Evolutionary conservation across 306 rosid genomes (phyloP).

Genomic region (Crataegus laevigata): DNA sequence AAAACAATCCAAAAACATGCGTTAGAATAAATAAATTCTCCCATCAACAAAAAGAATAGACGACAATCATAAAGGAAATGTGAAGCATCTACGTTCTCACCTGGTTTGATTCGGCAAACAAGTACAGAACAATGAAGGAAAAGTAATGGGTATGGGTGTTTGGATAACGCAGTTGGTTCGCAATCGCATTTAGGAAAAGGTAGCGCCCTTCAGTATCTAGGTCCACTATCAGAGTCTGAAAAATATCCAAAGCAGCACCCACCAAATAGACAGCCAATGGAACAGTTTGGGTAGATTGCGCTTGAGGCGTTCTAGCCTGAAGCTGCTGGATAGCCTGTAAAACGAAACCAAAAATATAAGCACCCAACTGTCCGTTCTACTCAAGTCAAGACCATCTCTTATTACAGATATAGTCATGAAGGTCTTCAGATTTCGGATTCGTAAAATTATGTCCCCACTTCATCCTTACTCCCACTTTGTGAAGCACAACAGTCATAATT

Average conservation of each 20-base stretch:
- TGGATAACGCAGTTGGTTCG: conserved; percentile 96
- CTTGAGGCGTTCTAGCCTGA: conserved; percentile 64
- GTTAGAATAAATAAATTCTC: background rate
- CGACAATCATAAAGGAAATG: background rate
- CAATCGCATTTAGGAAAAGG: conserved; percentile 92
- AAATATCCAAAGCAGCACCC: conserved; percentile 90
- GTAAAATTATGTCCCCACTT: background rate
- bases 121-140: conserved; percentile 82
- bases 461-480: background rate
- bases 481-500: background rate
- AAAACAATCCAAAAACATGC: background rate
- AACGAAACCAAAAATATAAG: conserved; percentile 7
- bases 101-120: conserved; percentile 91
- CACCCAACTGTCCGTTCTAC: background rate
- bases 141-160: conserved; percentile 97
- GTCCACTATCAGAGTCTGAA: conserved; percentile 60
- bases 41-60: background rate
- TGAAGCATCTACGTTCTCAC: conserved; percentile 16
- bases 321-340: conserved; percentile 89
- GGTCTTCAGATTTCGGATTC: background rate
- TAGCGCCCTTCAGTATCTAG: conserved; percentile 97
- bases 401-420: background rate
- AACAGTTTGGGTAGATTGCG: conserved; percentile 53
- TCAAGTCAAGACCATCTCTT: background rate
- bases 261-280: conserved; percentile 71